phyloP scores from a whole-genome alignment of 1,139 yeast species.

The Yamadazyma atmosphaerica region DNA sequence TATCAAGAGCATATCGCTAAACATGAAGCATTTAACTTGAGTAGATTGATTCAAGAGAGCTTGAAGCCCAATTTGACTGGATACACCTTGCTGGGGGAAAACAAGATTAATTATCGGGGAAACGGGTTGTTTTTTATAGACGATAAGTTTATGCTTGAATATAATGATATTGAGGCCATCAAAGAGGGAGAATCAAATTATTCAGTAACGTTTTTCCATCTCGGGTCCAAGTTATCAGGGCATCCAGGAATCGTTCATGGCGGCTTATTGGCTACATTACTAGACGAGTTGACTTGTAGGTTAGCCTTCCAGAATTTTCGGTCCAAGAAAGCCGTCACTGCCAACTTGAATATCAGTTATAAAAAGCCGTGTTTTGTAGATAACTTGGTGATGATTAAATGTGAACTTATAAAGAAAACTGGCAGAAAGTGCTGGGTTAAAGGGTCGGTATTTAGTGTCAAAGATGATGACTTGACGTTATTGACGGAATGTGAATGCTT shows the following conservation, averaged over 20 bases:
- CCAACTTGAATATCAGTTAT: constrained; percentile 45
- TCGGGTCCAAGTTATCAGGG: constrained; percentile 49
- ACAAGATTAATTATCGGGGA: constrained; percentile 37
- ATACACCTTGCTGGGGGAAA: constrained; percentile 33
- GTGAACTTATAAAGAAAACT: constrained; percentile 30
- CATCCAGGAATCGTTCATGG: constrained; percentile 58
- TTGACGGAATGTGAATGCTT: constrained; percentile 44
- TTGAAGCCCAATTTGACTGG: constrained; percentile 39
- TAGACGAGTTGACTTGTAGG: constrained; percentile 55
- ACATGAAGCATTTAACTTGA: constrained; percentile 14
- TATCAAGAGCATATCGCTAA: constrained; percentile 8
- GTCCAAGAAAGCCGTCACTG: constrained; percentile 46
- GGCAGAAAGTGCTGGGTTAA: constrained; percentile 48
- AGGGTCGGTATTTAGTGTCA: constrained; percentile 35
- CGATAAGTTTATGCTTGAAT: constrained; percentile 24
- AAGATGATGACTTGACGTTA: constrained; percentile 18
- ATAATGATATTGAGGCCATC: constrained; percentile 17
- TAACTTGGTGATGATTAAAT: constrained; percentile 35
- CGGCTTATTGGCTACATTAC: constrained; percentile 52
- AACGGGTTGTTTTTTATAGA: constrained; percentile 38
- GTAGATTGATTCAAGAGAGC: constrained; percentile 21
- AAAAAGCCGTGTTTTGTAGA: constrained; percentile 39
- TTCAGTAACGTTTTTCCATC: constrained; percentile 40
- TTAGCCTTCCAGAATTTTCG: constrained; percentile 50
- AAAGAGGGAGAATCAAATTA: constrained; percentile 18